Percentiles rank a stretch among this genome's conserved stretches.
phyloP scores from a whole-genome alignment of 345 rosid genomes.

The Anastatica hierochuntica region DNA sequence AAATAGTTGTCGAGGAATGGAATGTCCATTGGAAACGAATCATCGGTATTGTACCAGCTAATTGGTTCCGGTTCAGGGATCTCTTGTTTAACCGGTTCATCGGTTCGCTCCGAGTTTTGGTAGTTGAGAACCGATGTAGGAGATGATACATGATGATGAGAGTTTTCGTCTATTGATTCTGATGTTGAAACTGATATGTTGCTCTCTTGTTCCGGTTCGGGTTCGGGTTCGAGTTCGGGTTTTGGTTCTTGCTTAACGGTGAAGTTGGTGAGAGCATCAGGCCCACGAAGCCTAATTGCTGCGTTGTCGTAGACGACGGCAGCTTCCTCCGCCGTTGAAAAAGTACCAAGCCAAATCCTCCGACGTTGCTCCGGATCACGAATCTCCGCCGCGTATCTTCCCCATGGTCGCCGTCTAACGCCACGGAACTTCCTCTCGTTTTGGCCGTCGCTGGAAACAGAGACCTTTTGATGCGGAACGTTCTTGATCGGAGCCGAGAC shows the following conservation, averaged over 20 bases:
- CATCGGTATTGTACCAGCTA: conserved; percentile 21
- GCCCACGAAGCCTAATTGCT: conserved; percentile 80
- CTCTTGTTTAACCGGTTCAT: conserved; percentile 18
- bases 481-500: not conserved
- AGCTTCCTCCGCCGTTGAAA: conserved; percentile 87
- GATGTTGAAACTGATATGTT: conserved; percentile 22
- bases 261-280: conserved; percentile 83
- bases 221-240: not conserved
- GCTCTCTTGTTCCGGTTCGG: too few relatives aligned
- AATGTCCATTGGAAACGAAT: conserved; percentile 33
- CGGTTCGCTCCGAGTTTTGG: conserved; percentile 28
- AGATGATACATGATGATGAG: conserved; percentile 39
- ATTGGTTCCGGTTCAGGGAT: conserved; percentile 10
- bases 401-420: conserved; percentile 92
- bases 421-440: conserved; percentile 66
- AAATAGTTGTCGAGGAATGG: conserved; percentile 57
- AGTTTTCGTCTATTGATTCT: conserved; percentile 49
- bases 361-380: conserved; percentile 74
- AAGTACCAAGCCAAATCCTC: conserved; percentile 92
- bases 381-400: conserved; percentile 98
- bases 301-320: conserved; percentile 91
- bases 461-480: conserved; percentile 1
- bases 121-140: conserved; percentile 85
- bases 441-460: not conserved
- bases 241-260: conserved; percentile 29